A percentile compares a stretch with the other conserved stretches of the same genome.
Conservation (phyloP, 1,139 yeast species). For the Magnusiomyces tetraspermus region DNA sequence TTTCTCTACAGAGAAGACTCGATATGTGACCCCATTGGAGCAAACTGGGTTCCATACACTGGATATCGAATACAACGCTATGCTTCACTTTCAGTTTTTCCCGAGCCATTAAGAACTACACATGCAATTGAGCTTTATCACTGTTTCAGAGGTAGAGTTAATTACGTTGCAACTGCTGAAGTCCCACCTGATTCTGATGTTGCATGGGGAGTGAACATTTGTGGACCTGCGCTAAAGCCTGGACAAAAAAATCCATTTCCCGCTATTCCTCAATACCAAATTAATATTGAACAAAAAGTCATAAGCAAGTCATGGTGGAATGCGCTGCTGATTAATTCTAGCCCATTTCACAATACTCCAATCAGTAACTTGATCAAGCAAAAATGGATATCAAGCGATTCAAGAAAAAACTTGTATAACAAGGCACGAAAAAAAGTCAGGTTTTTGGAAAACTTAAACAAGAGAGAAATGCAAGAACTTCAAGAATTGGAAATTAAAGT, state of each 20-base stretch:
- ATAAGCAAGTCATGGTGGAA: not conserved
- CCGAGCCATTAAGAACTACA: slow-evolving; percentile 22
- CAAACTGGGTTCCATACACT: slow-evolving; percentile 38
- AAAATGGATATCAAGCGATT: not conserved
- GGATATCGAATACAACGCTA: slow-evolving; percentile 53
- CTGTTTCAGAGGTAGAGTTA: slow-evolving; percentile 47
- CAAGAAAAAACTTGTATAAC: not conserved
- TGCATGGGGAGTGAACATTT: slow-evolving; percentile 47
- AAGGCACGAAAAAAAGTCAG: not conserved
- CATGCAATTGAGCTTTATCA: slow-evolving; percentile 45
- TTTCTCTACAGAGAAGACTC: slow-evolving; percentile 27
- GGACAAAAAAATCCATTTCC: not conserved
- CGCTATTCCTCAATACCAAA: not conserved
- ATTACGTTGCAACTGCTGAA: slow-evolving; percentile 36
- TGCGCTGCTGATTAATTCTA: not conserved
- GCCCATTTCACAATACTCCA: not conserved
- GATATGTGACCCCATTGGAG: slow-evolving; percentile 34
- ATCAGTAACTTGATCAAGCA: not conserved
- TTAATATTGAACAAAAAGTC: not conserved
- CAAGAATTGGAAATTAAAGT: not conserved
- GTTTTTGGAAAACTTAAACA: not conserved
- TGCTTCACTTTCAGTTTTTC: slow-evolving; percentile 33
- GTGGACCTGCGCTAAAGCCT: slow-evolving; percentile 29
- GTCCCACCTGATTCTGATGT: slow-evolving; percentile 36
- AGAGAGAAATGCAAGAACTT: not conserved